phyloP scores from a whole-genome alignment of 345 rosid species.

The Heritiera fomes region DNA sequence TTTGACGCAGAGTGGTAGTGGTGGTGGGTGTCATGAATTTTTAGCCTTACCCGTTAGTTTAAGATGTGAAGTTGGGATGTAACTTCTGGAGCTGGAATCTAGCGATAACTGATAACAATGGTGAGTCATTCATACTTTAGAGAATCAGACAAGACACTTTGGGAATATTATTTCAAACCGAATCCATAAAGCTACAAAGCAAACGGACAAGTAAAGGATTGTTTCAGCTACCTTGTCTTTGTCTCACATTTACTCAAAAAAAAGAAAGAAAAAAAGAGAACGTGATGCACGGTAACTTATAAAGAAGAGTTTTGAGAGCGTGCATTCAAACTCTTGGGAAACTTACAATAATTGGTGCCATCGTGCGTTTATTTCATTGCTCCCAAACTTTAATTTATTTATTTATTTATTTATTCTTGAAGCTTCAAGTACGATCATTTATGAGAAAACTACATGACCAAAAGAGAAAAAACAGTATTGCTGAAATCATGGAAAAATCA shows the following conservation, averaged over 20 bases:
- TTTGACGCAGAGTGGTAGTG: not conserved
- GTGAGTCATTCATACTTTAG: not conserved
- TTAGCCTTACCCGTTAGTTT: not conserved
- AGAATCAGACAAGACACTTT: not conserved
- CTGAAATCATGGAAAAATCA: too few relatives aligned
- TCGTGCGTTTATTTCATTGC: not conserved
- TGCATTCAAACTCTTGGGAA: not conserved
- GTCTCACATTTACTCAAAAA: not conserved
- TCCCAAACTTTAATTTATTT: too few relatives aligned
- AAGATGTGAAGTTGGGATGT: not conserved
- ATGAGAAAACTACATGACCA: too few relatives aligned
- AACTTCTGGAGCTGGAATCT: not conserved
- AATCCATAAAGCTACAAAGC: not conserved
- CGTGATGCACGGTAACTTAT: slow-evolving; percentile 10
- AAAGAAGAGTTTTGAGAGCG: not conserved
- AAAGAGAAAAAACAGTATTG: too few relatives aligned
- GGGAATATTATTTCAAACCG: not conserved
- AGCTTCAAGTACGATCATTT: too few relatives aligned
- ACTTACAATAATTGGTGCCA: not conserved
- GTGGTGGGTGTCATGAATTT: not conserved
- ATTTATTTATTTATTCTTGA: too few relatives aligned
- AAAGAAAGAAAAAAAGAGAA: not conserved
- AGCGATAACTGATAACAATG: not conserved
- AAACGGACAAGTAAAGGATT: not conserved
- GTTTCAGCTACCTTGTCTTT: not conserved